phyloP scores from a whole-genome alignment of 2,329 filamentous ascomycete species.

The Blumeria graminis region DNA sequence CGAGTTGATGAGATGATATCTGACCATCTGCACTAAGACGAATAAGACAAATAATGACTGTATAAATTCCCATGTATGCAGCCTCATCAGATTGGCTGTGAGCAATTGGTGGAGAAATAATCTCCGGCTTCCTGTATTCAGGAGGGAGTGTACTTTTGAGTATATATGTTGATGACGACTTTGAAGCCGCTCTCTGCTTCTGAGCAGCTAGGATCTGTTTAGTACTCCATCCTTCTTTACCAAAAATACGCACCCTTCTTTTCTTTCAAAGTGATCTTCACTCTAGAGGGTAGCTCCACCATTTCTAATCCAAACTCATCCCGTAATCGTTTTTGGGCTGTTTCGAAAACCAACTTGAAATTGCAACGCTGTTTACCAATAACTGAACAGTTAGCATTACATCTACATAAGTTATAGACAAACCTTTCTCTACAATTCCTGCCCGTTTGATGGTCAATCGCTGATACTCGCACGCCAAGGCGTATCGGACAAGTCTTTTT shows the following conservation, averaged over 20 bases:
- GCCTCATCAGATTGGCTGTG: constrained; percentile 45
- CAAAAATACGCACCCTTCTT: constrained; percentile 34
- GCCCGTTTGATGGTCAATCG: constrained; percentile 33
- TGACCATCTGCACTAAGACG: constrained; percentile 41
- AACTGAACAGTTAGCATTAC: constrained; percentile 5
- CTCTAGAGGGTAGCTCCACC: constrained; percentile 54
- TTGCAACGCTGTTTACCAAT: constrained; percentile 28
- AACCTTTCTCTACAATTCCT: constrained; percentile 39
- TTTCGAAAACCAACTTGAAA: constrained; percentile 55
- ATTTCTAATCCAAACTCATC: constrained; percentile 79
- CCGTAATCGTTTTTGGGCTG: constrained; percentile 48
- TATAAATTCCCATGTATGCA: constrained; percentile 63
- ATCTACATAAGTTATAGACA: not conserved
- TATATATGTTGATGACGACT: constrained; percentile 48
- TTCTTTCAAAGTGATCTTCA: constrained; percentile 61
- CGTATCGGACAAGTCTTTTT: constrained; percentile 45
- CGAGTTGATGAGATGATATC: constrained; percentile 55
- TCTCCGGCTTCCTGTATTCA: constrained; percentile 37
- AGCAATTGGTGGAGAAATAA: constrained; percentile 43
- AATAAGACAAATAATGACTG: constrained; percentile 55
- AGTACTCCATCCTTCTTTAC: constrained; percentile 17
- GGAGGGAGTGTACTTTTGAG: constrained; percentile 49
- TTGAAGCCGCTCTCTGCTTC: constrained; percentile 22
- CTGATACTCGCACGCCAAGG: constrained; percentile 39
- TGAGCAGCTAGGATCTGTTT: constrained; percentile 12